These are phyloP conservation scores for Globisporangium perplexum DNA, from an alignment of 352 stramenopile species.

Conservation along the genomic window DNA sequence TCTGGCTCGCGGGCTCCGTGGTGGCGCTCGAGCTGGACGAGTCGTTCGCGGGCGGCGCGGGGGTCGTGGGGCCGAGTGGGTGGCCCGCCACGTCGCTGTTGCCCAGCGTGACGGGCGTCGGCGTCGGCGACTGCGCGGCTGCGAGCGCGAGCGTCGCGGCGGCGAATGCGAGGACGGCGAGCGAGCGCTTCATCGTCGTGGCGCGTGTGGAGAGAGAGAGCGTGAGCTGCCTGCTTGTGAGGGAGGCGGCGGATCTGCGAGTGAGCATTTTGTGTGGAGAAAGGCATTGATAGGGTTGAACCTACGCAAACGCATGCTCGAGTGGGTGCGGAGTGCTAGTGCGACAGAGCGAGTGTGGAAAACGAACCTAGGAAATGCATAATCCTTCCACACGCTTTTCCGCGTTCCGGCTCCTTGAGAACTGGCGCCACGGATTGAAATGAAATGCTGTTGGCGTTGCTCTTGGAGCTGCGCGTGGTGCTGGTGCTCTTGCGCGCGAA, in stretches of 20 bases:
- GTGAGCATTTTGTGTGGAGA: not conserved
- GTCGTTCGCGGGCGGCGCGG: slow-evolving; percentile 8
- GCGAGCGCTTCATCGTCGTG: slow-evolving; percentile 8
- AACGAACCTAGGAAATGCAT: not conserved
- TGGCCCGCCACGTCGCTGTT: slow-evolving; percentile 15
- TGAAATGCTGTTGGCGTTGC: too few species aligned
- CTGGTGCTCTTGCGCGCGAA: too few species aligned
- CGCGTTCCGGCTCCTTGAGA: too few species aligned
- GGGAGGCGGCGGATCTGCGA: not conserved
- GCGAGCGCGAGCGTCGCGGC: slow-evolving; percentile 2
- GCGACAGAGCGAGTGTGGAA: not conserved
- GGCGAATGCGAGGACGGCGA: not conserved
- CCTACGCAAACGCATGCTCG: not conserved
- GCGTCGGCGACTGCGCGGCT: slow-evolving; percentile 5
- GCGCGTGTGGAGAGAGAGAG: not conserved
- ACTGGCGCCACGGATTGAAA: too few species aligned
- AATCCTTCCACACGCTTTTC: too few species aligned
- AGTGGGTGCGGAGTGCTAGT: not conserved
- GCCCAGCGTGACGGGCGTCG: slow-evolving; percentile 10
- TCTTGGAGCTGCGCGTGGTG: too few species aligned
- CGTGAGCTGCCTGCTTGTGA: not conserved
- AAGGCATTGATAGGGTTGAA: not conserved
- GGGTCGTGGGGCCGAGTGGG: slow-evolving; percentile 15
- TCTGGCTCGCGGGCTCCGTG: slow-evolving; percentile 3
- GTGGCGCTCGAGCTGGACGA: slow-evolving; percentile 8